Percentiles rank a stretch among this genome's conserved stretches.
phyloP scores from a whole-genome alignment of 106 monocot species.

The Allium cepa region DNA sequence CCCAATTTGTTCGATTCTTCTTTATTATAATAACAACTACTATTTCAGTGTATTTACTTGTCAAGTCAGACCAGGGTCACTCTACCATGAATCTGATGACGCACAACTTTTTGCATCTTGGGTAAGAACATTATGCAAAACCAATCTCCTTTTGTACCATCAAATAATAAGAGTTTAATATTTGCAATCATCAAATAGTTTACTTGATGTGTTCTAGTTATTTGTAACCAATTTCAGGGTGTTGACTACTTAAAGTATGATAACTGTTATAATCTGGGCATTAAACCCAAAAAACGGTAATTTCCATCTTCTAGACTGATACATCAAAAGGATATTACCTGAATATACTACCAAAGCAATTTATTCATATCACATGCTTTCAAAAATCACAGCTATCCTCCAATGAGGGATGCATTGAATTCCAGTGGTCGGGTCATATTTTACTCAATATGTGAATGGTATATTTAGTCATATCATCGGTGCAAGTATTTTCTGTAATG shows the following conservation, averaged over 20 bases:
- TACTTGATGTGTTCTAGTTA: slow-evolving; percentile 2
- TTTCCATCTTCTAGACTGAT: background rate
- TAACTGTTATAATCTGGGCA: slow-evolving; percentile 92
- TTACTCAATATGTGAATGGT: slow-evolving; percentile 94
- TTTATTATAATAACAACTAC: slow-evolving; percentile 4
- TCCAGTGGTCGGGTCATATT: slow-evolving; percentile 70
- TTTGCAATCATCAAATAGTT: background rate
- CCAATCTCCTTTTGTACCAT: background rate
- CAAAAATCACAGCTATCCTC: slow-evolving; percentile 67
- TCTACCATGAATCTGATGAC: slow-evolving; percentile 73
- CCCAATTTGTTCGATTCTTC: background rate
- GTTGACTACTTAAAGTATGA: slow-evolving; percentile 97
- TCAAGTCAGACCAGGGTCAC: slow-evolving; percentile 93
- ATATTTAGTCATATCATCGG: background rate
- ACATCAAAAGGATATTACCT: background rate
- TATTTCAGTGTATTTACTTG: slow-evolving; percentile 79
- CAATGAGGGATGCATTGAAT: slow-evolving; percentile 95
- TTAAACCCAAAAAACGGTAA: slow-evolving; percentile 80
- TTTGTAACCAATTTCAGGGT: slow-evolving; percentile 33
- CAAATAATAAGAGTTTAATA: background rate
- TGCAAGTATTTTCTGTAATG: background rate
- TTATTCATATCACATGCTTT: background rate
- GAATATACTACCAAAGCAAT: background rate
- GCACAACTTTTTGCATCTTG: slow-evolving; percentile 87
- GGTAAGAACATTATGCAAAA: slow-evolving; percentile 30